phyloP scores from a whole-genome alignment of 306 rosid species.

The Quercus wislizeni region DNA sequence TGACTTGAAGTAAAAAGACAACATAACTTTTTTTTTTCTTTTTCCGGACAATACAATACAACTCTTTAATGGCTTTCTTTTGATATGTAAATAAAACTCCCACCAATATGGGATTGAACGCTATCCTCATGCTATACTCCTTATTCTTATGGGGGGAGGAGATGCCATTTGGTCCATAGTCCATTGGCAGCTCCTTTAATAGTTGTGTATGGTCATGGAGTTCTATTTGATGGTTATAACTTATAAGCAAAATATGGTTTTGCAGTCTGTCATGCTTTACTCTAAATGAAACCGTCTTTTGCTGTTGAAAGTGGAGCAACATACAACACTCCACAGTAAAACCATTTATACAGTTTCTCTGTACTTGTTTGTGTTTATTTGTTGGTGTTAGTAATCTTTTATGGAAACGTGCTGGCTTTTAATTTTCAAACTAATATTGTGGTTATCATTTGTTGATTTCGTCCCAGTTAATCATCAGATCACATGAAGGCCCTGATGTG shows the following conservation, averaged over 20 bases:
- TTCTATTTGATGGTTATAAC: background rate
- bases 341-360: background rate
- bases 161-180: background rate
- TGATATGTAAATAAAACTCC: background rate
- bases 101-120: background rate
- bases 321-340: background rate
- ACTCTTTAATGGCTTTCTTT: background rate
- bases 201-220: background rate
- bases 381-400: constrained; percentile 15
- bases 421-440: constrained; percentile 22
- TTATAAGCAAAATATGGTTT: background rate
- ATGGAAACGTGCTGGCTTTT: background rate
- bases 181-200: background rate
- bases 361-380: constrained; percentile 9
- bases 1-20: background rate
- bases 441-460: constrained; percentile 26
- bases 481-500: constrained; percentile 91
- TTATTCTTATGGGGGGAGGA: background rate
- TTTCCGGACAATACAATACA: background rate
- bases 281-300: background rate
- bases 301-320: background rate
- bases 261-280: background rate
- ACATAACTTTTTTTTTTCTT: background rate
- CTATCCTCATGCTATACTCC: background rate
- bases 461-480: constrained; percentile 81